Conservation (phyloP, 1,284 basidiomycete genomes). For the Papiliotrema flavescens region DNA sequence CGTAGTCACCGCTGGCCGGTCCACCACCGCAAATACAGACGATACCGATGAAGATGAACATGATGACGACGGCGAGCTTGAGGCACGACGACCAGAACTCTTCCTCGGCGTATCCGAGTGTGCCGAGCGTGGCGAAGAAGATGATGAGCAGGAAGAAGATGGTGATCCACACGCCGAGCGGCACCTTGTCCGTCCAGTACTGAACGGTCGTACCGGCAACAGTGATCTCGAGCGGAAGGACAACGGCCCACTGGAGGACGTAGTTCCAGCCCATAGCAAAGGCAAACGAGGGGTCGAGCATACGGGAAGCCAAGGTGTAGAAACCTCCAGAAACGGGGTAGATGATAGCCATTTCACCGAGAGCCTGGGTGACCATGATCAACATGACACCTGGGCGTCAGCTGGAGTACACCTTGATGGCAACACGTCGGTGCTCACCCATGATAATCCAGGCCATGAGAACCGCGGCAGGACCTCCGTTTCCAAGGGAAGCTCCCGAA, state of each 20-base stretch:
- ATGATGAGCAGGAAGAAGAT: conserved; percentile 41
- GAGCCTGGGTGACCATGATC: conserved; percentile 47
- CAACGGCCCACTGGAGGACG: conserved; percentile 11
- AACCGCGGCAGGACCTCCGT: conserved; percentile 53
- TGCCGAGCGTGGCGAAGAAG: conserved; percentile 30
- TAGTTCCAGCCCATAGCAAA: conserved; percentile 50
- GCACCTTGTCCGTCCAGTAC: conserved; percentile 41
- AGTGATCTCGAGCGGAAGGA: conserved; percentile 25
- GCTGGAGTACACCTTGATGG: not conserved
- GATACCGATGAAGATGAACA: conserved; percentile 45
- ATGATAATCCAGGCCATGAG: conserved; percentile 47
- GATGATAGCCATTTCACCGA: conserved; percentile 52
- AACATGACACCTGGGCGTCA: conserved; percentile 35
- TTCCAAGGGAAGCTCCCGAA: conserved; percentile 49
- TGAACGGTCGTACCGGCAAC: conserved; percentile 43
- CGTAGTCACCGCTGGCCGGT: conserved; percentile 34
- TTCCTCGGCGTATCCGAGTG: conserved; percentile 44
- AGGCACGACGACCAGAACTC: conserved; percentile 48
- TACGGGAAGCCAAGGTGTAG: conserved; percentile 43
- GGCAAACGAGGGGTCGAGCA: conserved; percentile 41
- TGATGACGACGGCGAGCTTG: conserved; percentile 47
- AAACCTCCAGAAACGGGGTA: conserved; percentile 53
- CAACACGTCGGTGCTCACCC: conserved; percentile 9
- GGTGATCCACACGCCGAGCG: conserved; percentile 47
- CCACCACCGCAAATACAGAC: conserved; percentile 43